A percentile compares a stretch with the other conserved stretches of the same genome.
Conservation (phyloP, 345 rosid genomes). For the Arabis hirsuta region DNA sequence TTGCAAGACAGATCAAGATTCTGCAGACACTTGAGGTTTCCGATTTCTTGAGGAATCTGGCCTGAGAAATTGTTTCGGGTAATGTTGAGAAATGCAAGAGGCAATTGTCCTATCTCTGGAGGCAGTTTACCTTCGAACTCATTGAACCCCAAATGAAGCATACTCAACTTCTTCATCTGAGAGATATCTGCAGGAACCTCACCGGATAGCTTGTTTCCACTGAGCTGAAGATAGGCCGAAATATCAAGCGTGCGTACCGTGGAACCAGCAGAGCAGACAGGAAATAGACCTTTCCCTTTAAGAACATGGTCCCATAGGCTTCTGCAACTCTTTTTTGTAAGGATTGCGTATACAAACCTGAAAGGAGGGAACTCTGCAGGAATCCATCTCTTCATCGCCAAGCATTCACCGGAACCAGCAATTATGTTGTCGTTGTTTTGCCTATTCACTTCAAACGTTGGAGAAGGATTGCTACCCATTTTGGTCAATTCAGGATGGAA, state of each 20-base stretch:
- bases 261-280: slow-evolving; percentile 56
- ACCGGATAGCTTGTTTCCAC: slow-evolving; percentile 76
- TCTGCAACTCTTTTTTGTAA: slow-evolving; percentile 73
- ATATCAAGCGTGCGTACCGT: slow-evolving; percentile 44
- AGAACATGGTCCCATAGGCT: slow-evolving; percentile 77
- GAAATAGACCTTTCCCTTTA: slow-evolving; percentile 71
- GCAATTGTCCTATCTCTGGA: slow-evolving; percentile 57
- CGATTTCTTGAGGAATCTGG: slow-evolving; percentile 69
- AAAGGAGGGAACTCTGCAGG: slow-evolving; percentile 94
- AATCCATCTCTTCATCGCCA: slow-evolving; percentile 87
- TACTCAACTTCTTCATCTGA: slow-evolving; percentile 64
- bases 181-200: slow-evolving; percentile 63
- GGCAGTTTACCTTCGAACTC: slow-evolving; percentile 63
- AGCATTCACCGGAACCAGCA: slow-evolving; percentile 80
- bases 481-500: slow-evolving; percentile 63
- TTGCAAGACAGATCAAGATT: slow-evolving; percentile 83
- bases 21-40: slow-evolving; percentile 64
- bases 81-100: slow-evolving; percentile 77
- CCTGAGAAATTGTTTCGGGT: slow-evolving; percentile 65
- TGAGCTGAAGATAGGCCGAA: slow-evolving; percentile 81
- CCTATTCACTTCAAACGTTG: slow-evolving; percentile 62
- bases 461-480: slow-evolving; percentile 61
- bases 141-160: slow-evolving; percentile 76
- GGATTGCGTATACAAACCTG: slow-evolving; percentile 66
- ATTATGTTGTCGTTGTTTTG: slow-evolving; percentile 35